A percentile compares a stretch with the other conserved stretches of the same genome.
Conservation (phyloP, 2,329 filamentous ascomycete genomes). For the Beauveria brongniartii region DNA sequence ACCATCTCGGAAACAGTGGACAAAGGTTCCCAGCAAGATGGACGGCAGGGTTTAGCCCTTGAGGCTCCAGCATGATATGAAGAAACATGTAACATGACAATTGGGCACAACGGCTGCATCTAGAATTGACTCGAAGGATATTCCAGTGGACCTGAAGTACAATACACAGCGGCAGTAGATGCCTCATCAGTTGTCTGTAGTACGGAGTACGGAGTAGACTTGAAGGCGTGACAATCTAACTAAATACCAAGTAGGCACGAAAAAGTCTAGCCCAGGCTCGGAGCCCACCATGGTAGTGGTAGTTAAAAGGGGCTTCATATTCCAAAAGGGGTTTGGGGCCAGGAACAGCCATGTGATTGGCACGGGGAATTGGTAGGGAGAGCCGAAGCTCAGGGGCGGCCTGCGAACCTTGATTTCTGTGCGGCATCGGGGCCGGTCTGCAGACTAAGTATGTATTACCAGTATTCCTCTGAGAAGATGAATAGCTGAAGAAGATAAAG, state of each 20-base stretch:
- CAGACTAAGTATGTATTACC: too few species aligned
- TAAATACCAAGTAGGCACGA: too few species aligned
- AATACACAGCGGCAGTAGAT: too few species aligned
- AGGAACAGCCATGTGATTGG: constrained; percentile 16
- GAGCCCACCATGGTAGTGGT: background rate
- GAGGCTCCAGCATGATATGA: background rate
- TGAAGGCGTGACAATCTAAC: background rate
- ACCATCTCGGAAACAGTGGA: background rate
- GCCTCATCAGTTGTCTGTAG: too few species aligned
- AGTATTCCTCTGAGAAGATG: background rate
- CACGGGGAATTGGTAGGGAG: constrained; percentile 11
- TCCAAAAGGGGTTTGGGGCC: constrained; percentile 9
- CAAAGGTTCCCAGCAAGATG: background rate
- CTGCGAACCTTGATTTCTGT: background rate
- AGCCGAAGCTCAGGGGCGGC: constrained; percentile 8
- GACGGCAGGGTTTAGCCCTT: background rate
- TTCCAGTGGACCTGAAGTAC: too few species aligned
- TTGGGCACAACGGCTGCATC: too few species aligned
- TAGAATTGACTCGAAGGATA: too few species aligned
- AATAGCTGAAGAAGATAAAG: background rate
- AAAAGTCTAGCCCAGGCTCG: background rate
- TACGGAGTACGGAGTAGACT: too few species aligned
- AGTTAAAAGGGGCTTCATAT: background rate
- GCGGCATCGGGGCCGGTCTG: background rate
- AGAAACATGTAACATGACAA: background rate